phyloP scores from a whole-genome alignment of 129 eudicot genomes.

The Centrapalus pauciflorus region DNA sequence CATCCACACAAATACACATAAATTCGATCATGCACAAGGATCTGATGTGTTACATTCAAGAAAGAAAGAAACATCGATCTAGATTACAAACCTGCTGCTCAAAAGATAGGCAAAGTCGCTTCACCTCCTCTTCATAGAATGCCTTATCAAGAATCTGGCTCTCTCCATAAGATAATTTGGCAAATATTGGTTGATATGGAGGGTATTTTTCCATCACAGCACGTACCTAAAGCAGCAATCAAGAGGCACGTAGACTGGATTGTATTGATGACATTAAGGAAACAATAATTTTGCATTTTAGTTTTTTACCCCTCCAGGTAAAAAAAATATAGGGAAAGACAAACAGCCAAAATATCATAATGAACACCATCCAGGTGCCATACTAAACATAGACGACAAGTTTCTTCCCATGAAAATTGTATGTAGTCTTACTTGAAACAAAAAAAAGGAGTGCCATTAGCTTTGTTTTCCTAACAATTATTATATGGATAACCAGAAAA shows the following conservation, averaged over 20 bases:
- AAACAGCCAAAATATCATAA: too few relatives aligned
- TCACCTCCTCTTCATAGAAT: conserved; percentile 87
- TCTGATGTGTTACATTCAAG: too few relatives aligned
- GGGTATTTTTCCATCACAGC: conserved; percentile 90
- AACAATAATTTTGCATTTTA: too few relatives aligned
- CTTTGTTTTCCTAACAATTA: too few relatives aligned
- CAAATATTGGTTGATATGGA: conserved; percentile 79
- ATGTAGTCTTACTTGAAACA: too few relatives aligned
- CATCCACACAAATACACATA: background rate
- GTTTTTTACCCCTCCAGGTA: too few relatives aligned
- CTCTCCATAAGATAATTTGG: conserved; percentile 78
- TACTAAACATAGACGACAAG: background rate
- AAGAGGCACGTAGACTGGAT: too few relatives aligned
- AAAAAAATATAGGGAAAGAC: too few relatives aligned
- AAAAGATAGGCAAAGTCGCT: conserved; percentile 74
- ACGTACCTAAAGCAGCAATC: conserved; percentile 53
- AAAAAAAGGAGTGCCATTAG: too few relatives aligned
- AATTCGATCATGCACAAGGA: background rate
- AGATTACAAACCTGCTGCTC: conserved; percentile 70
- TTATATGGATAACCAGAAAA: too few relatives aligned
- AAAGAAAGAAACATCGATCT: background rate
- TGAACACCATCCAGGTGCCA: too few relatives aligned
- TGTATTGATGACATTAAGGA: too few relatives aligned
- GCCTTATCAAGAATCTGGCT: conserved; percentile 97
- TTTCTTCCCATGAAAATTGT: background rate